These are phyloP conservation scores for Elaeagnus macrophylla DNA, from an alignment of 306 rosid genomes.

Conservation along the genomic window DNA sequence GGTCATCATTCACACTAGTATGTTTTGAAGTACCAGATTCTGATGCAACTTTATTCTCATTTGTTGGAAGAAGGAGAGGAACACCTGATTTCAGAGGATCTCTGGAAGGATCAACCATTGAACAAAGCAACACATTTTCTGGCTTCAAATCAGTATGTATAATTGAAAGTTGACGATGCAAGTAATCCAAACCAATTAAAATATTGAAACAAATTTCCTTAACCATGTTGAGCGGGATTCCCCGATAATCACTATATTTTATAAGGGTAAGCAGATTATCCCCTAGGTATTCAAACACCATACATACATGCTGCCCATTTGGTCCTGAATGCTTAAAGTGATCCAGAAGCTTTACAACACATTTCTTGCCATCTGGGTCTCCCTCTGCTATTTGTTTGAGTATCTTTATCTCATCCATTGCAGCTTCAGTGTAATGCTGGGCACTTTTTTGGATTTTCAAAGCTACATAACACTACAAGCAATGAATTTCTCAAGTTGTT, in stretches of 20 bases:
- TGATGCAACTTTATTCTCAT: constrained; percentile 32
- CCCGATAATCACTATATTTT: constrained; percentile 62
- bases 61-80: constrained; percentile 47
- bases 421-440: constrained; percentile 81
- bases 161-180: constrained; percentile 67
- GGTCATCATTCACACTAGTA: constrained; percentile 45
- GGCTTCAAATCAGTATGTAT: constrained; percentile 94
- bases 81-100: constrained; percentile 65
- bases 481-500: constrained; percentile 18
- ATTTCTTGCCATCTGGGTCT: constrained; percentile 57
- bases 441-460: constrained; percentile 85
- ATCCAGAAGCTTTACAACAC: constrained; percentile 88
- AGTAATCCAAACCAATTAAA: constrained; percentile 80
- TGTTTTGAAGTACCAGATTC: constrained; percentile 39
- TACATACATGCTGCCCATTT: constrained; percentile 77
- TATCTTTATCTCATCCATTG: constrained; percentile 80
- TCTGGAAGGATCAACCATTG: constrained; percentile 62
- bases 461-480: constrained; percentile 65
- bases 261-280: constrained; percentile 80
- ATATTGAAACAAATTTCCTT: constrained; percentile 69
- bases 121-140: constrained; percentile 55
- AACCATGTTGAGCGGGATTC: constrained; percentile 60
- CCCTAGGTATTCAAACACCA: constrained; percentile 86
- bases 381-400: constrained; percentile 78
- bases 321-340: constrained; percentile 89